Evolutionary conservation across 1,284 basidiomycete species (phyloP).

Genomic region (Melampsora americana): DNA sequence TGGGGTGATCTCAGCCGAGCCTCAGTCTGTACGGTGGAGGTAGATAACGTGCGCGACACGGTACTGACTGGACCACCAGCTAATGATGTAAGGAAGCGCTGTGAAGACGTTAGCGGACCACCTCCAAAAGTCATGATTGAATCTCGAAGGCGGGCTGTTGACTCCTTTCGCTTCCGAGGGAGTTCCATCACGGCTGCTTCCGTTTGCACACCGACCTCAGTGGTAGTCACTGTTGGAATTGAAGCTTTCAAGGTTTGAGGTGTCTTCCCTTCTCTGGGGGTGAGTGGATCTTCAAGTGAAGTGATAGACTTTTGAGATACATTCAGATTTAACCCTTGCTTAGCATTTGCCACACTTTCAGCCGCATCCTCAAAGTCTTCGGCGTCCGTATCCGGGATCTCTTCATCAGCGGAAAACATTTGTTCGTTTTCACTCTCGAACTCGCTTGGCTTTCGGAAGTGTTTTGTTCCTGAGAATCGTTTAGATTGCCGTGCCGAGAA

Average conservation of each 20-base stretch:
- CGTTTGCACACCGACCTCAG: slow-evolving; percentile 41
- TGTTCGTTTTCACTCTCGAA: slow-evolving; percentile 38
- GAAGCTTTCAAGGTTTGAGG: background rate
- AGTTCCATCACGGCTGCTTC: slow-evolving; percentile 1
- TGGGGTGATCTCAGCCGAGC: slow-evolving; percentile 3
- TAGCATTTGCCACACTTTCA: slow-evolving; percentile 8
- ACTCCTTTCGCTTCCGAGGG: background rate
- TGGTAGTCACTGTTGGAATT: background rate
- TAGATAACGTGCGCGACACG: background rate
- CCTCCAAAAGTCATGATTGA: slow-evolving; percentile 38
- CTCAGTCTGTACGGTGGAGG: background rate
- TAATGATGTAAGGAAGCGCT: background rate
- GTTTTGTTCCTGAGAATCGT: slow-evolving; percentile 16
- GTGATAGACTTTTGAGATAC: background rate
- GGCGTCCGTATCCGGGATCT: slow-evolving; percentile 32
- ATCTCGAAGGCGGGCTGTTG: slow-evolving; percentile 10
- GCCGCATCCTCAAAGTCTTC: slow-evolving; percentile 41
- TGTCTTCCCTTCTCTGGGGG: background rate
- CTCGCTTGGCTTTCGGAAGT: slow-evolving; percentile 14
- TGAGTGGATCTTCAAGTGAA: background rate
- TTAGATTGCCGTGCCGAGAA: background rate
- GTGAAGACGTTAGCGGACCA: background rate
- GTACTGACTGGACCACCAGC: background rate
- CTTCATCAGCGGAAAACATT: slow-evolving; percentile 44
- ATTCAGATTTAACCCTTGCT: slow-evolving; percentile 1